phyloP scores from a whole-genome alignment of 495 filamentous ascomycete genomes.

The Penicillium goetzii region DNA sequence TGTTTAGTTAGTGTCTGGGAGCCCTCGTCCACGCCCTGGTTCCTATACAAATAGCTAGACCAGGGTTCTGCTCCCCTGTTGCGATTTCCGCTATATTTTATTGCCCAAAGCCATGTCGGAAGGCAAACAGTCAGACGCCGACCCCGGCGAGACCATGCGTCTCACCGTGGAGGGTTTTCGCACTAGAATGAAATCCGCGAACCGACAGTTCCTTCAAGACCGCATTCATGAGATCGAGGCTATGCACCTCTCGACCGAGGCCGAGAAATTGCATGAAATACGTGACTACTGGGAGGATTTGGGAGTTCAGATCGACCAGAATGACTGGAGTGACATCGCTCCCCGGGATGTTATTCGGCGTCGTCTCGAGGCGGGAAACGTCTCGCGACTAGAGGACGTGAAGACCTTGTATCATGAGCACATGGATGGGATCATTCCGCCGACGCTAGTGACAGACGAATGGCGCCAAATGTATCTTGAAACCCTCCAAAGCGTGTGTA shows the following conservation, averaged over 20 bases:
- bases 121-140: slow-evolving; percentile 1
- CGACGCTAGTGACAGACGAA: slow-evolving; percentile 1
- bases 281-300: neutral
- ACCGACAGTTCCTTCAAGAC: slow-evolving; percentile 10
- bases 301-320: neutral
- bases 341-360: neutral
- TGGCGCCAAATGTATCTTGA: slow-evolving; percentile 13
- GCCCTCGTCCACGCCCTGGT: too few relatives aligned
- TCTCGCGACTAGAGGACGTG: neutral
- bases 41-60: too few relatives aligned
- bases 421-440: slow-evolving; percentile 12
- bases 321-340: neutral
- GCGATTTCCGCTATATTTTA: neutral
- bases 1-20: too few relatives aligned
- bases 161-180: slow-evolving; percentile 12
- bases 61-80: too few relatives aligned
- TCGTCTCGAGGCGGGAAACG: neutral
- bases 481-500: neutral
- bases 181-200: slow-evolving; percentile 10
- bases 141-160: slow-evolving; percentile 10
- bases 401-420: neutral
- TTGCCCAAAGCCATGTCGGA: neutral
- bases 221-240: slow-evolving; percentile 14
- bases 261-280: slow-evolving; percentile 3
- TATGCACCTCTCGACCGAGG: slow-evolving; percentile 7